Evolutionary conservation across 164 flowering plant genomes (phyloP).

Genomic region (Brasenia schreberi): DNA sequence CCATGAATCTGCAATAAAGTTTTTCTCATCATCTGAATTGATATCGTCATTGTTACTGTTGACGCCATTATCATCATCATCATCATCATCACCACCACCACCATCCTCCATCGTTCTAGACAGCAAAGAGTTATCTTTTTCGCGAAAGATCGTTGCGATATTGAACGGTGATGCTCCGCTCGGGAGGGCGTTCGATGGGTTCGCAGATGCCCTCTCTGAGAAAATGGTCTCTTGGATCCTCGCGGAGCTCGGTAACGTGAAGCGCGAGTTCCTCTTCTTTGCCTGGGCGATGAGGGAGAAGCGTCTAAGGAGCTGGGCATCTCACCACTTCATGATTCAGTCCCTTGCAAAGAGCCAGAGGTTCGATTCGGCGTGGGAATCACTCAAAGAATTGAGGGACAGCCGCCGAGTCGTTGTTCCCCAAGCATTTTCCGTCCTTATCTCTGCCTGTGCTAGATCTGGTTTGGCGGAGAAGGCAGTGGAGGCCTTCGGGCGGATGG

Average conservation of each 20-base stretch:
- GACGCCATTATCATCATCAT: not conserved
- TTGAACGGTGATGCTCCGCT: constrained; percentile 20
- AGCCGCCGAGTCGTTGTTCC: constrained; percentile 17
- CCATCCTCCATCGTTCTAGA: not conserved
- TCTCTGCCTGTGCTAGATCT: constrained; percentile 27
- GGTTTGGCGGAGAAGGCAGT: constrained; percentile 53
- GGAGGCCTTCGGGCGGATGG: constrained; percentile 58
- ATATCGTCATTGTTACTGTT: not conserved
- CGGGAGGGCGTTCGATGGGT: constrained; percentile 27
- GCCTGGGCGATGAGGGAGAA: constrained; percentile 37
- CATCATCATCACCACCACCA: not conserved
- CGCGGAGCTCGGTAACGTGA: constrained; percentile 13
- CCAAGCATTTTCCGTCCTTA: constrained; percentile 38
- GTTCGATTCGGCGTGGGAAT: constrained; percentile 44
- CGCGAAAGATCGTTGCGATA: constrained; percentile 15
- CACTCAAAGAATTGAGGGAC: constrained; percentile 35
- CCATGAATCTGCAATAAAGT: not conserved
- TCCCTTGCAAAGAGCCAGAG: constrained; percentile 25
- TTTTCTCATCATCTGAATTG: not conserved
- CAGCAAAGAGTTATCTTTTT: not conserved
- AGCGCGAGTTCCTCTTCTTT: constrained; percentile 50
- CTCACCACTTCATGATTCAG: constrained; percentile 24
- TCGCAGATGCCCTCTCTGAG: constrained; percentile 24
- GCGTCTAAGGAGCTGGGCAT: constrained; percentile 22
- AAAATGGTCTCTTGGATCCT: constrained; percentile 27